phyloP scores from a whole-genome alignment of 352 stramenopile species.

The Globisporangium splendens region DNA sequence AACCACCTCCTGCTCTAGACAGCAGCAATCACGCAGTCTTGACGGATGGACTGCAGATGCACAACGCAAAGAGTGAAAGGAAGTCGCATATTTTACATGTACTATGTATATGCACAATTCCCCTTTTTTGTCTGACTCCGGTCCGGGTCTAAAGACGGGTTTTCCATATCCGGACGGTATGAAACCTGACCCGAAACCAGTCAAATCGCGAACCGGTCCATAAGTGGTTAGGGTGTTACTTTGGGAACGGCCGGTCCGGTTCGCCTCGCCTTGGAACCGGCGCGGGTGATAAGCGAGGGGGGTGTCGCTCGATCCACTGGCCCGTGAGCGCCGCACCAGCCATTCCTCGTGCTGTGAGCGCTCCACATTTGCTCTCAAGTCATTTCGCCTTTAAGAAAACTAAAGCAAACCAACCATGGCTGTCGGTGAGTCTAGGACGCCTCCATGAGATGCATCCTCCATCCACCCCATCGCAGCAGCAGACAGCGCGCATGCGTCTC shows the following conservation, averaged over 20 bases:
- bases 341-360: conserved; percentile 34
- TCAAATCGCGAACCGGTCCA: too few relatives aligned
- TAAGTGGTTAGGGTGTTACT: not conserved
- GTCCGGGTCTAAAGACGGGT: too few relatives aligned
- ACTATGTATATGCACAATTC: too few relatives aligned
- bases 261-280: not conserved
- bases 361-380: conserved; percentile 21
- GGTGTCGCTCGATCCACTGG: conserved; percentile 12
- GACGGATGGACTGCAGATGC: too few relatives aligned
- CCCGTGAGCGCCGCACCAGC: conserved; percentile 43
- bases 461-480: not conserved
- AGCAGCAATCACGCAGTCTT: too few relatives aligned
- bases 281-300: not conserved
- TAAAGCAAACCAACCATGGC: conserved; percentile 83
- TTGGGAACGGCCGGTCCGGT: not conserved
- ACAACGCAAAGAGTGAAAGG: too few relatives aligned
- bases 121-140: too few relatives aligned
- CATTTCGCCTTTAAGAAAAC: conserved; percentile 89
- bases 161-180: too few relatives aligned
- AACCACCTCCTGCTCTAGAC: too few relatives aligned
- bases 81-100: too few relatives aligned
- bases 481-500: not conserved
- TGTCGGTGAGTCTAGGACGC: conserved; percentile 57
- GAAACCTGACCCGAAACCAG: too few relatives aligned
- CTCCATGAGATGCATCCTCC: too few relatives aligned